Evolutionary conservation across 495 filamentous ascomycete species (phyloP).

Genomic region (Penicillium ucsense): DNA sequence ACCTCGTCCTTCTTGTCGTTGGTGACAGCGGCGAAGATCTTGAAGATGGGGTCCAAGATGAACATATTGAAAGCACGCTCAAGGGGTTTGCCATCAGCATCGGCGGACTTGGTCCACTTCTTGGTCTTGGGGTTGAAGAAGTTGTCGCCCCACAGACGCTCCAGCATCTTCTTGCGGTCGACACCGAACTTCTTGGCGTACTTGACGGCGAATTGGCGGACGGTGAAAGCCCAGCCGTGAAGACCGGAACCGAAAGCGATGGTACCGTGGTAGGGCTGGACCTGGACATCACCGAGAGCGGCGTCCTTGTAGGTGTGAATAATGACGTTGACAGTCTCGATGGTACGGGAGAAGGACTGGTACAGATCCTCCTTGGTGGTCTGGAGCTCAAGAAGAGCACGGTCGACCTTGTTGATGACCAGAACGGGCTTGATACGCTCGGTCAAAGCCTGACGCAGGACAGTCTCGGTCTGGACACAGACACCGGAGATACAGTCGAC

Average conservation of each 20-base stretch:
- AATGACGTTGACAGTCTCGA: constrained; percentile 99
- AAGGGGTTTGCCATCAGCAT: constrained; percentile 72
- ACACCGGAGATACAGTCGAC: constrained; percentile 99
- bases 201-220: constrained; percentile 92
- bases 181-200: constrained; percentile 99
- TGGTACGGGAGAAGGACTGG: constrained; percentile 98
- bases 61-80: constrained; percentile 99
- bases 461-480: constrained; percentile 98
- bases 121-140: constrained; percentile 99
- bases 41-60: constrained; percentile 98
- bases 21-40: constrained; percentile 90
- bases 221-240: constrained; percentile 99
- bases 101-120: constrained; percentile 91
- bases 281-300: constrained; percentile 91
- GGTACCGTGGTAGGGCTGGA: constrained; percentile 93
- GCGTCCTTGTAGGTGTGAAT: constrained; percentile 99
- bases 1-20: constrained; percentile 98
- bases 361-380: constrained; percentile 97
- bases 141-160: constrained; percentile 99
- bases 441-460: constrained; percentile 96
- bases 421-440: constrained; percentile 99
- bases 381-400: constrained; percentile 96
- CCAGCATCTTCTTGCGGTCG: constrained; percentile 99
- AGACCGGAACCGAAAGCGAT: constrained; percentile 99
- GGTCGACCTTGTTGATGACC: constrained; percentile 99